A percentile compares a stretch with the other conserved stretches of the same genome.
These are phyloP conservation scores for Saksenaea oblongispora DNA, from an alignment of 371 early-diverging fungal genomes.

Conservation along the genomic window DNA sequence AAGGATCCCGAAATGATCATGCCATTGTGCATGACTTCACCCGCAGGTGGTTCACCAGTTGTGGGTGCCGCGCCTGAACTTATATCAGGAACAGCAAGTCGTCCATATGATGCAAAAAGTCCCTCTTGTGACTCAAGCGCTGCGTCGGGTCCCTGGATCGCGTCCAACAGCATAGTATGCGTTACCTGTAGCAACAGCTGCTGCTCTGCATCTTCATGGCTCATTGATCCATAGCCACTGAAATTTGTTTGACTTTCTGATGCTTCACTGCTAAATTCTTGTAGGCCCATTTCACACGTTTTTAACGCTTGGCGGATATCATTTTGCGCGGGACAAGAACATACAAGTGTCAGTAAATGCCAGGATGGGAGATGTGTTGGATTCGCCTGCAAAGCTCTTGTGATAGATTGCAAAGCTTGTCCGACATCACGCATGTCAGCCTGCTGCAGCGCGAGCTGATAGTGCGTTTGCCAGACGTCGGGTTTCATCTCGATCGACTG, in stretches of 20 bases:
- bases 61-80: neutral
- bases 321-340: conserved; percentile 58
- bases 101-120: conserved; percentile 65
- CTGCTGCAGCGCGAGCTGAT: conserved; percentile 78
- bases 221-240: conserved; percentile 16
- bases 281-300: conserved; percentile 75
- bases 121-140: conserved; percentile 57
- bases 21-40: conserved; percentile 11
- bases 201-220: conserved; percentile 53
- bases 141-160: conserved; percentile 52
- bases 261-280: conserved; percentile 12
- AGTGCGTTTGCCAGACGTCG: conserved; percentile 60
- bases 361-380: conserved; percentile 73
- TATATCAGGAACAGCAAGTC: conserved; percentile 42
- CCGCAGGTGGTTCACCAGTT: conserved; percentile 14
- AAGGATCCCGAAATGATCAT: conserved; percentile 31
- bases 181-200: conserved; percentile 64
- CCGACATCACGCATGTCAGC: conserved; percentile 80
- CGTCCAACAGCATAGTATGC: conserved; percentile 52
- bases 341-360: conserved; percentile 82
- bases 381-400: conserved; percentile 64
- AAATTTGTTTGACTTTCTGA: conserved; percentile 48
- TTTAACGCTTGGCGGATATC: conserved; percentile 60
- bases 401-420: conserved; percentile 66
- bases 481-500: conserved; percentile 55